These are phyloP conservation scores for Neurospora cerealis DNA, from an alignment of 495 filamentous ascomycete species.

Conservation along the genomic window DNA sequence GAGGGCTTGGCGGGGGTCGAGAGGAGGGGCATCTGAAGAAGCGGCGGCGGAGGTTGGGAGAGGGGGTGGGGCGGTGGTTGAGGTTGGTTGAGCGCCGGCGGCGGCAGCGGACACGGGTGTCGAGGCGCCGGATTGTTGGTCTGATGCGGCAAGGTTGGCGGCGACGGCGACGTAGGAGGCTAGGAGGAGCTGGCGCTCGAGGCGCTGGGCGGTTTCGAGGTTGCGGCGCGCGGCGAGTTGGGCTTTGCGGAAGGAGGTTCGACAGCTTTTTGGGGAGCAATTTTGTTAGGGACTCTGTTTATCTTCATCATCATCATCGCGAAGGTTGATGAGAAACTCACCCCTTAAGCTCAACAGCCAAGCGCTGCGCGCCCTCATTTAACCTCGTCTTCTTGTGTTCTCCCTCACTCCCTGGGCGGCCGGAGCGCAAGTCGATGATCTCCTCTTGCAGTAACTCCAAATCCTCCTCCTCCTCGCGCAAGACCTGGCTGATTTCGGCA, in stretches of 20 bases:
- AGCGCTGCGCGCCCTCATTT: constrained; percentile 49
- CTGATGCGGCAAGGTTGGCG: constrained; percentile 22
- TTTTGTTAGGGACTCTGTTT: background rate
- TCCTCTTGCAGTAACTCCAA: constrained; percentile 75
- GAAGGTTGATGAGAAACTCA: constrained; percentile 25
- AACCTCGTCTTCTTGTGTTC: constrained; percentile 48
- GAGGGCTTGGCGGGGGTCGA: constrained; percentile 9
- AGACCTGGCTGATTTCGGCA: constrained; percentile 66
- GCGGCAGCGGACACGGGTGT: background rate
- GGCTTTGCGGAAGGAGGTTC: constrained; percentile 70
- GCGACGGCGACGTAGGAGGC: constrained; percentile 42
- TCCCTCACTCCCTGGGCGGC: constrained; percentile 34
- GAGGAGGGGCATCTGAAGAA: background rate
- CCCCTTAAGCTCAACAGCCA: constrained; percentile 60
- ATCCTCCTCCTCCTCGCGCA: constrained; percentile 81
- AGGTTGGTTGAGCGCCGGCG: background rate
- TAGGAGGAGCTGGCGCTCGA: constrained; percentile 70
- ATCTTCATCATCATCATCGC: constrained; percentile 3
- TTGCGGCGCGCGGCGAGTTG: constrained; percentile 73
- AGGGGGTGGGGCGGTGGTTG: constrained; percentile 11
- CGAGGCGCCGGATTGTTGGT: constrained; percentile 10
- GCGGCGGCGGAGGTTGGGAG: constrained; percentile 19
- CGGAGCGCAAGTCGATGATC: constrained; percentile 52
- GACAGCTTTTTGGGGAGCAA: constrained; percentile 40
- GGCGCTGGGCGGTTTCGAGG: constrained; percentile 58